A percentile compares a stretch with the other conserved stretches of the same genome.
These are phyloP conservation scores for Pholiota microspora DNA, from an alignment of 768 basidiomycete genomes.

Conservation along the genomic window DNA sequence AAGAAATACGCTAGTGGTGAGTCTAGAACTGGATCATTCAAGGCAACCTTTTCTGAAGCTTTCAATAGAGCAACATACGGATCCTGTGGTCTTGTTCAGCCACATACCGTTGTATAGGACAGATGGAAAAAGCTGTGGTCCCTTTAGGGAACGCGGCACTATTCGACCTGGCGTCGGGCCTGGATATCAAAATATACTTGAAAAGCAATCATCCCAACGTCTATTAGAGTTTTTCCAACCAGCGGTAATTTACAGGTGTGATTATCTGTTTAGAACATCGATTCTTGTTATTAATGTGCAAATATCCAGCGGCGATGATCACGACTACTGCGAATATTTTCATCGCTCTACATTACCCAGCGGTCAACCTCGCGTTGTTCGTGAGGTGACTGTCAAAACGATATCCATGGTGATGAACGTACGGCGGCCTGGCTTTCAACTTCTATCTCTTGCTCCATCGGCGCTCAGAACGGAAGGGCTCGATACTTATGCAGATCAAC, in stretches of 20 bases:
- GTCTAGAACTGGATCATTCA: slow-evolving; percentile 1
- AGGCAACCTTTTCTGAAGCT: not conserved
- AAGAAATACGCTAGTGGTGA: slow-evolving; percentile 39
- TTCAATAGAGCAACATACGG: slow-evolving; percentile 25
- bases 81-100: slow-evolving; percentile 70
- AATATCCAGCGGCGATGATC: slow-evolving; percentile 78
- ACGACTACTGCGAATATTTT: slow-evolving; percentile 87
- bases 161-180: slow-evolving; percentile 73
- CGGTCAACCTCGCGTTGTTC: slow-evolving; percentile 31
- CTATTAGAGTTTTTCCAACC: slow-evolving; percentile 67
- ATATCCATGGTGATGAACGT: slow-evolving; percentile 91
- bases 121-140: slow-evolving; percentile 69
- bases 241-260: slow-evolving; percentile 71
- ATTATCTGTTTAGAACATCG: not conserved
- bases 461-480: slow-evolving; percentile 13
- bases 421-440: slow-evolving; percentile 81
- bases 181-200: slow-evolving; percentile 87
- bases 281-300: slow-evolving; percentile 13
- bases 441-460: slow-evolving; percentile 67
- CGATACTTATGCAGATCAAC: slow-evolving; percentile 48
- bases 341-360: slow-evolving; percentile 33
- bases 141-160: slow-evolving; percentile 68
- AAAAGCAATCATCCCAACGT: slow-evolving; percentile 60
- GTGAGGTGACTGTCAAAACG: slow-evolving; percentile 86
- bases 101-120: slow-evolving; percentile 89